phyloP scores from a whole-genome alignment of 371 early-diverging fungal genomes.

The Zopfochytrium polystomum region DNA sequence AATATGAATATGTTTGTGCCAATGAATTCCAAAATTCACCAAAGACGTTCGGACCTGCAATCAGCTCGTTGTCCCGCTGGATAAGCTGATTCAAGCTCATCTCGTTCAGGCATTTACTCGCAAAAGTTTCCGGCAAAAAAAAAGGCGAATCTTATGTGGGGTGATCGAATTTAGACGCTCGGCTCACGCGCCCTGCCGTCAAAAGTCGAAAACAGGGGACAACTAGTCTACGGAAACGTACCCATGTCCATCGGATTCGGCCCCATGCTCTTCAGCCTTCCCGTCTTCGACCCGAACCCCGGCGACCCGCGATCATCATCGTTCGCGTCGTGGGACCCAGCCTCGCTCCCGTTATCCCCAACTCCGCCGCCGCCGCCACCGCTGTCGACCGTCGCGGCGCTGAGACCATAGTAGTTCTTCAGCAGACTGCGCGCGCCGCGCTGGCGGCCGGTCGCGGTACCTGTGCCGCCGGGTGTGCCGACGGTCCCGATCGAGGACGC shows the following conservation, averaged over 20 bases:
- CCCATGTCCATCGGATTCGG: constrained; percentile 61
- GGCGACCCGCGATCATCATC: background rate
- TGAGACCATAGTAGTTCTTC: constrained; percentile 39
- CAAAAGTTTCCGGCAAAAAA: constrained; percentile 72
- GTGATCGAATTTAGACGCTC: background rate
- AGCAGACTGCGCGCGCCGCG: constrained; percentile 30
- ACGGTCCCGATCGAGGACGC: too few relatives aligned
- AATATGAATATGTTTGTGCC: background rate
- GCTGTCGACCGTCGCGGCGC: background rate
- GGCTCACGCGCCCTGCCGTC: background rate
- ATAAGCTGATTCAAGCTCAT: constrained; percentile 66
- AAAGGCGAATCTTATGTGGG: constrained; percentile 52
- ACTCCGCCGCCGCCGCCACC: background rate
- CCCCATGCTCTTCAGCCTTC: constrained; percentile 23
- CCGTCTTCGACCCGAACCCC: background rate
- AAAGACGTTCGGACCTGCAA: constrained; percentile 48
- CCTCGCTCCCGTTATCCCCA: background rate
- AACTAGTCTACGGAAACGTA: constrained; percentile 18
- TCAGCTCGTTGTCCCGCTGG: constrained; percentile 68
- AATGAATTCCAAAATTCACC: constrained; percentile 5
- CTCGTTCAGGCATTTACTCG: constrained; percentile 67
- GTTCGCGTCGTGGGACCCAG: background rate
- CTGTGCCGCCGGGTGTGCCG: too few relatives aligned
- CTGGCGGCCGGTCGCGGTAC: too few relatives aligned
- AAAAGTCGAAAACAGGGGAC: too few relatives aligned